Evolutionary conservation across 805 yeast genomes (phyloP).

Genomic region (Debaryomyces castellii): DNA sequence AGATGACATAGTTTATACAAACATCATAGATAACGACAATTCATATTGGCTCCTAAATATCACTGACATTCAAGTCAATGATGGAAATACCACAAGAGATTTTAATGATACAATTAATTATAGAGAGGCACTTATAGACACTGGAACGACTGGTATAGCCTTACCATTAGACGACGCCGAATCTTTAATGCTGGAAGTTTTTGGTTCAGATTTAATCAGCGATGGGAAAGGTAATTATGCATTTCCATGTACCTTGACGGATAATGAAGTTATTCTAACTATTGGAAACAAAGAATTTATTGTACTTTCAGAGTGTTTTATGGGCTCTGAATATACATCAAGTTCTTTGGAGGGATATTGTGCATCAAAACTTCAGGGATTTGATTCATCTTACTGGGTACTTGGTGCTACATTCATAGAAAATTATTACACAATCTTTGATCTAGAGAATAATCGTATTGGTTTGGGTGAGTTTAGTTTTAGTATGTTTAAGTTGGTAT

Average conservation of each 20-base stretch:
- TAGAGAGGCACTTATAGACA: conserved; percentile 55
- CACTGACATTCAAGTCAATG: conserved; percentile 34
- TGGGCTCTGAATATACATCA: conserved; percentile 47
- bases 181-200: conserved; percentile 44
- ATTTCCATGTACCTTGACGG: conserved; percentile 52
- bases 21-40: conserved; percentile 29
- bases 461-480: conserved; percentile 44
- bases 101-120: conserved; percentile 16
- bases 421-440: conserved; percentile 56
- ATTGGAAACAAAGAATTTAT: conserved; percentile 48
- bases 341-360: conserved; percentile 48
- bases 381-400: conserved; percentile 49
- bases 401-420: conserved; percentile 63
- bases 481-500: background rate
- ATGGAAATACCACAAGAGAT: conserved; percentile 13
- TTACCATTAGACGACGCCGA: conserved; percentile 56
- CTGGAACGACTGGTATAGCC: conserved; percentile 65
- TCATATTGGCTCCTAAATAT: conserved; percentile 55
- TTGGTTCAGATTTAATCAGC: conserved; percentile 47
- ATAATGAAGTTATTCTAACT: conserved; percentile 33
- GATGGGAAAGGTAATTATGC: conserved; percentile 63
- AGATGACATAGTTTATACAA: conserved; percentile 22
- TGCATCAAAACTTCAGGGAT: conserved; percentile 64
- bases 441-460: conserved; percentile 46
- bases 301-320: conserved; percentile 41